These are phyloP conservation scores for Aspergillus sp. DNA, from an alignment of 2,329 filamentous ascomycete genomes.

Conservation along the genomic window DNA sequence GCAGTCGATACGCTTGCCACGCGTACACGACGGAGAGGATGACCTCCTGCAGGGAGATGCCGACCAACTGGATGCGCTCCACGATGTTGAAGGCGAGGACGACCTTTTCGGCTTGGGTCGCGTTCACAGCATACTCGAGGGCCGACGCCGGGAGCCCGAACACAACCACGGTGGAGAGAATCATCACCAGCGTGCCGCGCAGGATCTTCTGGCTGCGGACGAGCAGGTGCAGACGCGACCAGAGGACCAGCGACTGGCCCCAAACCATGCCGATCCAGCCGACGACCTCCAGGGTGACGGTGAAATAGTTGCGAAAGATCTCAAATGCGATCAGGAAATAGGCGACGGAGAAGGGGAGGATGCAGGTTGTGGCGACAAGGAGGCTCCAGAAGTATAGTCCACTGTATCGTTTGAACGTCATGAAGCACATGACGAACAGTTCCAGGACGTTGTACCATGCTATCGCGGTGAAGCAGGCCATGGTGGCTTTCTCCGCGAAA, in stretches of 20 bases:
- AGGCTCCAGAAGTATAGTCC: slow-evolving; percentile 9
- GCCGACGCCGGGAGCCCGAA: slow-evolving; percentile 33
- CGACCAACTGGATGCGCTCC: slow-evolving; percentile 50
- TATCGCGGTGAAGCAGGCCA: background rate
- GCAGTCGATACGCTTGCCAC: slow-evolving; percentile 42
- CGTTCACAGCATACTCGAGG: slow-evolving; percentile 21
- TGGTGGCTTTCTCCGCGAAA: background rate
- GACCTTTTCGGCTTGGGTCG: background rate
- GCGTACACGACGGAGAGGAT: slow-evolving; percentile 53
- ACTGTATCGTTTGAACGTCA: slow-evolving; percentile 2
- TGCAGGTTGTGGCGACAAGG: background rate
- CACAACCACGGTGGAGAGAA: slow-evolving; percentile 30
- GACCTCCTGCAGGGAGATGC: slow-evolving; percentile 53
- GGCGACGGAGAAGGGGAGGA: background rate
- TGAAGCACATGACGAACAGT: slow-evolving; percentile 1
- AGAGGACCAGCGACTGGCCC: slow-evolving; percentile 44
- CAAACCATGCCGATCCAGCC: slow-evolving; percentile 41
- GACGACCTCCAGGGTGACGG: slow-evolving; percentile 13
- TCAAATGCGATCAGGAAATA: slow-evolving; percentile 1
- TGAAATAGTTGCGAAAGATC: background rate
- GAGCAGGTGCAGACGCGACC: slow-evolving; percentile 47
- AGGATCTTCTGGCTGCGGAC: slow-evolving; percentile 30
- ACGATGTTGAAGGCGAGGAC: slow-evolving; percentile 17
- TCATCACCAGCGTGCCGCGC: slow-evolving; percentile 39
- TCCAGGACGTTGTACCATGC: background rate